Evolutionary conservation across 305 asterid species (phyloP), one percentile per base, ranked within the genome.

Genomic region (Fraxinus angustifolia): DNA sequence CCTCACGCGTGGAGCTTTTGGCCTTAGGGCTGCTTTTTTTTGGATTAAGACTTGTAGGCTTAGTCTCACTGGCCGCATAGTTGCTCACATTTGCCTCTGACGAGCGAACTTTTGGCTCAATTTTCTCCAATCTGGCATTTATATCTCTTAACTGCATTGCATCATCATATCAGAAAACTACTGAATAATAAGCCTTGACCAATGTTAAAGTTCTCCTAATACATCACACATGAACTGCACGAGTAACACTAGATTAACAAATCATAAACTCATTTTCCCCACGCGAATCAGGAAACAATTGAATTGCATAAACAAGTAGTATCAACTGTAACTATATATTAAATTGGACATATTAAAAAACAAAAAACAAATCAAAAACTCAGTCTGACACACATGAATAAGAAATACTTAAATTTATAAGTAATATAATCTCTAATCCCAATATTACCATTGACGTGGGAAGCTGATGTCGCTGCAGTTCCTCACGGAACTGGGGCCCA

Each of bases 11-110:
- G 21, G 91, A 91, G 86, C 84, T 91, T 84, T 87, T 94, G 78
- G 98, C 95, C 92, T 88, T 94, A 30, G 99, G 99, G 83, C 98
- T 96, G 90, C 92, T 92, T 86, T 86, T 96, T 87, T 96, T 94
- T 75, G 93, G 78, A 87, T 88, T 89, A 85, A 79, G 80, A 78
- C 65, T 84, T 70, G 91, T 73, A 53, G 94, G 89, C 87, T 91
- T 96, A 78, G 85, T 71, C 88, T 94, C 97, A 40, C 76, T 83
- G 81, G 93, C 87, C 12, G 89, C 76, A 83, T 89, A 92, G 84
- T 87, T 94, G 89, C 84, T 90, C 79, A 42, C 88, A 60, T 83
- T 84, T 79, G 92, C 95, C 88, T 93, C 97, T n/a, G 96, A 88
- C 72, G 90, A 86, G 81, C 87, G 91, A 79, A 77, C 82, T 88